These are phyloP conservation scores for Rhizophora apiculata DNA, from an alignment of 345 rosid genomes.

Conservation along the genomic window DNA sequence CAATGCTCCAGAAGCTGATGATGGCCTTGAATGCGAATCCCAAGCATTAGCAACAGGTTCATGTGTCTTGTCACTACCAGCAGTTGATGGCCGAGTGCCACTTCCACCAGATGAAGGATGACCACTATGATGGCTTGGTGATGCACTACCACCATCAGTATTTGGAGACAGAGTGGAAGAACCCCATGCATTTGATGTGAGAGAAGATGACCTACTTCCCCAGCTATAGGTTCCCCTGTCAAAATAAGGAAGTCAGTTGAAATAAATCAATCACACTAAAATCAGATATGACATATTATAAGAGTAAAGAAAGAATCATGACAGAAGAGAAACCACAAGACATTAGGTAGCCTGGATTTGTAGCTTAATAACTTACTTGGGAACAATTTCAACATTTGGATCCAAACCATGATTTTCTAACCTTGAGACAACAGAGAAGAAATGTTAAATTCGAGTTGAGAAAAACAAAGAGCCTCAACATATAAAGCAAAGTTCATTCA, in stretches of 20 bases:
- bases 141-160: conserved; percentile 65
- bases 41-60: conserved; percentile 59
- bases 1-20: conserved; percentile 85
- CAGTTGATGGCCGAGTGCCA: conserved; percentile 91
- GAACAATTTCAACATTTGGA: conserved; percentile 96
- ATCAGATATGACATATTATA: neutral
- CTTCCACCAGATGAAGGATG: conserved; percentile 95
- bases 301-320: neutral
- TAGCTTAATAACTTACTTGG: conserved; percentile 64
- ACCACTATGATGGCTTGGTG: conserved; percentile 75
- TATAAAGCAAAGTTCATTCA: neutral
- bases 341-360: neutral
- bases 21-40: conserved; percentile 86
- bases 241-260: conserved; percentile 5
- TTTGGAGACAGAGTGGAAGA: conserved; percentile 66
- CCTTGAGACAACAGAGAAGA: conserved; percentile 48
- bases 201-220: conserved; percentile 80
- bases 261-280: neutral
- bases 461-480: neutral
- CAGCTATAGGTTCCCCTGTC: conserved; percentile 85
- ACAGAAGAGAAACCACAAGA: neutral
- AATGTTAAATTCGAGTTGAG: neutral
- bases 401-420: conserved; percentile 95
- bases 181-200: conserved; percentile 82
- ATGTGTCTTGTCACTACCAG: conserved; percentile 71